Conservation (phyloP, 2,329 filamentous ascomycete species). For the Aspergillus flavus region DNA sequence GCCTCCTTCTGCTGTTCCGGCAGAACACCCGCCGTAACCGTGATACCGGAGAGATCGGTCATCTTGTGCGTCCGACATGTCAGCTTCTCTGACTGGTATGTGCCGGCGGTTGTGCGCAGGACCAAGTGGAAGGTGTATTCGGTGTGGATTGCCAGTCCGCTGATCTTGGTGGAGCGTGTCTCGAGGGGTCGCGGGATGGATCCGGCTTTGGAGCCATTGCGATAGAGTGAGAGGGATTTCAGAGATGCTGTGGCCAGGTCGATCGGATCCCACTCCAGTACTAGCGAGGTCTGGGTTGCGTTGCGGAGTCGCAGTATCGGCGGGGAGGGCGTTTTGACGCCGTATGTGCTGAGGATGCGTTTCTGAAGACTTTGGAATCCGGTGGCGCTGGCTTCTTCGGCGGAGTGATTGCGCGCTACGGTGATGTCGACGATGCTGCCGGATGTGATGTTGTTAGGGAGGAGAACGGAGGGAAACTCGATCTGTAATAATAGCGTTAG, state of each 20-base stretch:
- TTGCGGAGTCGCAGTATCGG: constrained; percentile 90
- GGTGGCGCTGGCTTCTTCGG: constrained; percentile 73
- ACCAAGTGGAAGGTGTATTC: constrained; percentile 95
- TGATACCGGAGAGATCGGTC: constrained; percentile 95
- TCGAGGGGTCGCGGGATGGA: constrained; percentile 85
- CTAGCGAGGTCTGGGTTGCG: constrained; percentile 96
- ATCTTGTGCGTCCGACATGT: constrained; percentile 94
- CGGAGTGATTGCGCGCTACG: constrained; percentile 79
- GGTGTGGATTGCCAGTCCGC: constrained; percentile 90
- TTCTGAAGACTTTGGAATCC: constrained; percentile 85
- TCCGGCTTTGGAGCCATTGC: constrained; percentile 95
- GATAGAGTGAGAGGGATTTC: constrained; percentile 84
- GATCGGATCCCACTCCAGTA: constrained; percentile 97
- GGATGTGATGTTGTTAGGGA: constrained; percentile 91
- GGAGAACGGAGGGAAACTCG: constrained; percentile 95
- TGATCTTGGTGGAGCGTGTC: constrained; percentile 95
- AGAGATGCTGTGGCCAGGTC: constrained; percentile 89
- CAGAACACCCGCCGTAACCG: constrained; percentile 86
- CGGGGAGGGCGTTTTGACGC: constrained; percentile 72
- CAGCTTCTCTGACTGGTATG: constrained; percentile 79
- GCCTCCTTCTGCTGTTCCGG: constrained; percentile 72
- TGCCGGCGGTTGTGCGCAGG: constrained; percentile 86
- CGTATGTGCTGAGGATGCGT: constrained; percentile 84
- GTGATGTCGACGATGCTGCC: constrained; percentile 98
- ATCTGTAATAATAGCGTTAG: constrained; percentile 62